Conservation (phyloP, 129 eudicot genomes). For the Escallonia herrerae region DNA sequence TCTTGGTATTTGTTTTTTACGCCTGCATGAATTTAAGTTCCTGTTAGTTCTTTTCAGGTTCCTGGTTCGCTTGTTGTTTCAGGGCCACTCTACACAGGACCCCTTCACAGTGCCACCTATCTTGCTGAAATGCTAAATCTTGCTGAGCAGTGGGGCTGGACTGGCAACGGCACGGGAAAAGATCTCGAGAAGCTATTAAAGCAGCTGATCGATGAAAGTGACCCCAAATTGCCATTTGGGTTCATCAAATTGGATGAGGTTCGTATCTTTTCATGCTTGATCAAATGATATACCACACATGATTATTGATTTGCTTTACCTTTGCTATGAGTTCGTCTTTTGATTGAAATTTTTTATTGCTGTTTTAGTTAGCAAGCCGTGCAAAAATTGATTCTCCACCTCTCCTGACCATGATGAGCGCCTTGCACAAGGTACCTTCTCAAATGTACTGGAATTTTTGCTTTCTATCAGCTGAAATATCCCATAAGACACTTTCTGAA, state of each 20-base stretch:
- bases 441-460: not conserved
- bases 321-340: not conserved
- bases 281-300: too few species aligned
- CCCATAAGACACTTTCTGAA: too few species aligned
- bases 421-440: slow-evolving; percentile 53
- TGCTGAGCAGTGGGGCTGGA: slow-evolving; percentile 93
- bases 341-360: not conserved
- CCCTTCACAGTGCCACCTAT: slow-evolving; percentile 63
- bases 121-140: slow-evolving; percentile 59
- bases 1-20: not conserved
- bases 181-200: slow-evolving; percentile 52
- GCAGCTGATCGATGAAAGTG: slow-evolving; percentile 85
- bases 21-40: not conserved
- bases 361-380: slow-evolving; percentile 68
- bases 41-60: slow-evolving; percentile 37
- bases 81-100: slow-evolving; percentile 98
- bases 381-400: slow-evolving; percentile 81
- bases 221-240: slow-evolving; percentile 70
- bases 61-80: slow-evolving; percentile 57
- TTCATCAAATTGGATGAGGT: slow-evolving; percentile 80
- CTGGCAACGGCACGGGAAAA: slow-evolving; percentile 34
- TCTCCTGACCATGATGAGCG: slow-evolving; percentile 32
- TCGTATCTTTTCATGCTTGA: not conserved
- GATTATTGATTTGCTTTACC: not conserved
- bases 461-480: too few species aligned